A percentile compares a stretch with the other conserved stretches of the same genome.
phyloP scores from a whole-genome alignment of 2,329 filamentous ascomycete genomes.

The Geosmithia putterillii region DNA sequence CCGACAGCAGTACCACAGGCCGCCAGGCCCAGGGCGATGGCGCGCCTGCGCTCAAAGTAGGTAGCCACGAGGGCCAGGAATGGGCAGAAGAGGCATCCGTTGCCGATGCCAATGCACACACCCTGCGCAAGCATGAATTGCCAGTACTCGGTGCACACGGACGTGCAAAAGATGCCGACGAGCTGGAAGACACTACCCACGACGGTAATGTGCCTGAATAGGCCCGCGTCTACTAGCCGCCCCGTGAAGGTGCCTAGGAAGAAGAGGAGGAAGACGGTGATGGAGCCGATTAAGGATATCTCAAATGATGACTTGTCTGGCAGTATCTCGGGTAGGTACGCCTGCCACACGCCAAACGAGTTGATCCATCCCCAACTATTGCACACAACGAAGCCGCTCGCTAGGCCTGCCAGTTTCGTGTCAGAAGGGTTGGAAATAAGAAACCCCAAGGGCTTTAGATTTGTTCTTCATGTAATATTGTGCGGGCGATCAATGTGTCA shows the following conservation, averaged over 20 bases:
- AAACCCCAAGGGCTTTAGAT: too few species aligned
- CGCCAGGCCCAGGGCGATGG: conserved; percentile 48
- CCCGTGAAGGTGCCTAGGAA: conserved; percentile 41
- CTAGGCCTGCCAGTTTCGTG: conserved; percentile 1
- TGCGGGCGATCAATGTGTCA: too few species aligned
- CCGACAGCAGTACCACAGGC: conserved; percentile 48
- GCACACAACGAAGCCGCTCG: conserved; percentile 1
- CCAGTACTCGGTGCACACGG: conserved; percentile 35
- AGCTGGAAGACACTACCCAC: conserved; percentile 27
- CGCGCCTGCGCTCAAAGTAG: conserved; percentile 47
- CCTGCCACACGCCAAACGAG: conserved; percentile 43
- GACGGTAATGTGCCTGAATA: conserved; percentile 30
- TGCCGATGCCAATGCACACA: conserved; percentile 43
- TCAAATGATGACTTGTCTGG: conserved; percentile 20
- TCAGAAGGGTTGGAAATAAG: not conserved
- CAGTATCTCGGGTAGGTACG: conserved; percentile 31
- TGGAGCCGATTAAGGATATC: conserved; percentile 43
- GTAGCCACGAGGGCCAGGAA: conserved; percentile 52
- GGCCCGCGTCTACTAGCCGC: conserved; percentile 39
- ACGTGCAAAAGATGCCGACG: conserved; percentile 35
- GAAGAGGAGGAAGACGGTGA: conserved; percentile 42
- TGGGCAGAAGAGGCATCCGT: conserved; percentile 53
- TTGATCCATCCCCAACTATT: conserved; percentile 34
- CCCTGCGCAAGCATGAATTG: conserved; percentile 46
- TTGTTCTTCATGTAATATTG: too few species aligned